Conservation (phyloP, 306 rosid genomes). For the Dalbergia cochinchinensis region DNA sequence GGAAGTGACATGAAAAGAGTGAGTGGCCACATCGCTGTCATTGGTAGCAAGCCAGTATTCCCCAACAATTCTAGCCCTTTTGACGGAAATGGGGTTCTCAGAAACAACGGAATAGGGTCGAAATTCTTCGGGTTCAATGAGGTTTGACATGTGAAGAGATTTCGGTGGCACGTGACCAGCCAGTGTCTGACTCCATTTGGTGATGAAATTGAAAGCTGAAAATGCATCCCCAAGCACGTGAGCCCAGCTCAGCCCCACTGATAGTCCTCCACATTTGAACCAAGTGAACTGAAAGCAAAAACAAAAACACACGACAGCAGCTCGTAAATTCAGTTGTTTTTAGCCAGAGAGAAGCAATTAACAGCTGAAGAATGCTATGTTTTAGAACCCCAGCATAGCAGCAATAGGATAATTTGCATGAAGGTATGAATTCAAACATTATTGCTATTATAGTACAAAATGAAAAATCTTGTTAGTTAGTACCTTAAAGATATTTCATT, state of each 20-base stretch:
- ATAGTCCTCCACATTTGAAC: slow-evolving; percentile 83
- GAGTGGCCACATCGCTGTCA: slow-evolving; percentile 50
- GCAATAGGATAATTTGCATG: no score
- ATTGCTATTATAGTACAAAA: no score
- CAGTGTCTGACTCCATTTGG: slow-evolving; percentile 58
- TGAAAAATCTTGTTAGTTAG: no score
- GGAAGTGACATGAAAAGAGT: slow-evolving; percentile 56
- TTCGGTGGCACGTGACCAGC: slow-evolving; percentile 53
- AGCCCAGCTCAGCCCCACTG: slow-evolving; percentile 85
- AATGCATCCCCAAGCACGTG: slow-evolving; percentile 82
- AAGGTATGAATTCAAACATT: no score
- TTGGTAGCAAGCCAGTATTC: slow-evolving; percentile 57
- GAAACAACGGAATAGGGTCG: neutral
- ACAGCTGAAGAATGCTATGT: neutral
- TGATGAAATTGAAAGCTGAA: slow-evolving; percentile 71
- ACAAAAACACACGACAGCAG: neutral
- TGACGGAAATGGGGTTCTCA: slow-evolving; percentile 49
- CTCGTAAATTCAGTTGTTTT: neutral
- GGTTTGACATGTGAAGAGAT: slow-evolving; percentile 39
- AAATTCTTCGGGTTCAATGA: neutral
- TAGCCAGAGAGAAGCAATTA: neutral
- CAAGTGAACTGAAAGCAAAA: slow-evolving; percentile 57
- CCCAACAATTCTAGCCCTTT: slow-evolving; percentile 47
- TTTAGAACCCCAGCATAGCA: no score
- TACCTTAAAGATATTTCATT: no score